Base-by-base conservation (phyloP, 768 basidiomycete species). In the Psilocybe azurescens region DNA sequence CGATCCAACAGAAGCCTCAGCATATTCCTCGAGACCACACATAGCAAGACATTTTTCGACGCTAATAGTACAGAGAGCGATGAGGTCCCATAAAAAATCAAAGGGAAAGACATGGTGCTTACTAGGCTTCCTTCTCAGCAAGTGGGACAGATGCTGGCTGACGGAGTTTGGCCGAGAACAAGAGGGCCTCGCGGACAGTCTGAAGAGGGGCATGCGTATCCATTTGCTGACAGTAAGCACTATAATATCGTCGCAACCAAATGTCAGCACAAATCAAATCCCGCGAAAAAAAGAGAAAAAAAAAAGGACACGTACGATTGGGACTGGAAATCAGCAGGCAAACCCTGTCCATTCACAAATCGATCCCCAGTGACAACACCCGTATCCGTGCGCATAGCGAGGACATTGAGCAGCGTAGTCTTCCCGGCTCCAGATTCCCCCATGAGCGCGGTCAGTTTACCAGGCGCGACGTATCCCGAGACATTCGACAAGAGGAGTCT, bases 221-320 rank as follows among this genome's bases (percentile, higher is more conserved):
- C 81, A 86, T 86, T 72, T 97, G 94, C 69, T 96, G 93, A 59
- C 87, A 89, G 68, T 95, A 95, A 0, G 91, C 93, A 69, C 72
- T 73, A 36, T 80, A 53, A 18, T 5, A 24, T 46, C 8, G 3
- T 14, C 59, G 7, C 33, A 36, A 36, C 33, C 24, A 58, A 24
- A 24, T 24, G 30, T 58, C 14, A 13, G 7, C 33, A 11, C 33
- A 36, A 7, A 7, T 1, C 33, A 36, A 11, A 36, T 36, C 11
- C 11, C 2, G 6, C 11, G 11, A 13, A 9, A 53, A 50, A 28
- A 30, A 20, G 32, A 14, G 39, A 11, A 7, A 2, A 36, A 16
- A 59, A n/a, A 14, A 30, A 5, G 39, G 47, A 30, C 5, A 68
- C 72, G 29, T 60, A 75, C 72, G 86, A 89, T 78, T 90, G 88